A percentile compares a stretch with the other conserved stretches of the same genome.
Evolutionary conservation across 2,329 filamentous ascomycete species (phyloP).

Genomic region (Calonectria pseudoturangicola): DNA sequence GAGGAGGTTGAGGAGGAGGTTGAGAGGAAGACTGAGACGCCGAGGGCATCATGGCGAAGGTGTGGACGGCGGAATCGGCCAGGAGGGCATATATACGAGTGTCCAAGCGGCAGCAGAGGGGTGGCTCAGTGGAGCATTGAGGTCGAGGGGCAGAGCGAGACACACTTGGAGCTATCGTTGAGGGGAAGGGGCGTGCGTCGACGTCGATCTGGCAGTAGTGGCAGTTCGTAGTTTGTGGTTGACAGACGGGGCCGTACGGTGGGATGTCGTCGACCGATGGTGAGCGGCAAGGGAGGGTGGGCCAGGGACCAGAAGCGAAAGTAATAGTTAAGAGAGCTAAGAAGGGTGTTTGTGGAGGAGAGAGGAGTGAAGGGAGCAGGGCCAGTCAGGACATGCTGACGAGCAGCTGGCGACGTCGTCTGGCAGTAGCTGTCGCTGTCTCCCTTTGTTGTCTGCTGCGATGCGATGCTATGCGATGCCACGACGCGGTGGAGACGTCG

Average conservation of each 20-base stretch:
- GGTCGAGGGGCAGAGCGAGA: slow-evolving; percentile 42
- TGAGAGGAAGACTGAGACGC: slow-evolving; percentile 44
- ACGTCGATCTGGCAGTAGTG: slow-evolving; percentile 47
- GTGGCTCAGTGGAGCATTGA: slow-evolving; percentile 53
- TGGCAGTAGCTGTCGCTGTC: slow-evolving; percentile 10
- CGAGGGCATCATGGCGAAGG: slow-evolving; percentile 46
- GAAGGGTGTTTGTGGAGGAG: slow-evolving; percentile 38
- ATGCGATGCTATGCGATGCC: slow-evolving; percentile 48
- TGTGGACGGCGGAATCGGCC: slow-evolving; percentile 38
- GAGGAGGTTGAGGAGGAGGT: slow-evolving; percentile 40
- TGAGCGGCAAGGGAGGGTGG: slow-evolving; percentile 26
- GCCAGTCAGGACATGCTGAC: slow-evolving; percentile 47
- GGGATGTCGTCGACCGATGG: slow-evolving; percentile 38
- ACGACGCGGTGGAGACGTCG: slow-evolving; percentile 51
- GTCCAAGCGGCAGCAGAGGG: slow-evolving; percentile 42
- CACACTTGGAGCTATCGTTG: slow-evolving; percentile 47
- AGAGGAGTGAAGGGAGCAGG: slow-evolving; percentile 33
- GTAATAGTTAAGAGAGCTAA: slow-evolving; percentile 21
- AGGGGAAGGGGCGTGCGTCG: slow-evolving; percentile 43
- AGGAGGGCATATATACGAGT: slow-evolving; percentile 48
- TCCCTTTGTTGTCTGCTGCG: slow-evolving; percentile 33
- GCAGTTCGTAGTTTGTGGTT: slow-evolving; percentile 43
- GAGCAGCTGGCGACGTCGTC: slow-evolving; percentile 39
- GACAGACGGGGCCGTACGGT: slow-evolving; percentile 33
- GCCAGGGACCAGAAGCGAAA: slow-evolving; percentile 14